Evolutionary conservation across 139 green algal species (phyloP), one percentile per base, ranked within the genome.

Genomic region (Micromonas pusilla): DNA sequence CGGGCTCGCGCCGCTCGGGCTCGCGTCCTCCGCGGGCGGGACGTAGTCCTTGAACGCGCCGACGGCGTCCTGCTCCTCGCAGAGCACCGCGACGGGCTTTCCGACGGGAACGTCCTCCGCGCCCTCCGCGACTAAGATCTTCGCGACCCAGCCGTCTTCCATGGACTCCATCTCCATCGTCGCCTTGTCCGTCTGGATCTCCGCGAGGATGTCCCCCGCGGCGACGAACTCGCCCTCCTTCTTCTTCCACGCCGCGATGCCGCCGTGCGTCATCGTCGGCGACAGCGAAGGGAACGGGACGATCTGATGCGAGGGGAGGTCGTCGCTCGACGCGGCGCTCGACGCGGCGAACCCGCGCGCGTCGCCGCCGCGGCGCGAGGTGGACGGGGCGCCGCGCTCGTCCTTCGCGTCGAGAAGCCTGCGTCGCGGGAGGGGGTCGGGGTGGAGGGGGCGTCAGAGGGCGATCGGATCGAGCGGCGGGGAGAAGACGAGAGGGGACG

Each of bases 131-230:
- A 91, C 66, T 36, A 97, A 79, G n/a, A 98, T 92, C 75, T 91
- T 90, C 25, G 91, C 91, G 21, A 97, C 73, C 54, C 89, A 90
- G 31, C 91, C 92, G 28, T 96, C 91, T 28, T 97, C 94, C 83
- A 96, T 88, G 0, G 87, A 80, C 84, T 98, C 94, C 91, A 91
- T 97, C 34, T 91, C 90, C 63, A 97, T 94, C n/a, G 87, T 92
- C 0, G 92, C 92, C 81, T 97, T 97, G 84, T 97, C 93, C 3
- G 93, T 98, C 80, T 98, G 94, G 0, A 98, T 87, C 19, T 97
- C 93, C 5, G 88, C 90, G 30, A 98, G 83, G 20, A 97, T 81
- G 62, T 93, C 86, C 1, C 93, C 93, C 3, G 90, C 72, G 25
- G 77, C 76, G 0, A 97, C 80, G 62, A 84, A 81, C 66, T 92